Evolutionary conservation across 176 grass and related monocot species (phyloP).

Genomic region (Carex scoparia): DNA sequence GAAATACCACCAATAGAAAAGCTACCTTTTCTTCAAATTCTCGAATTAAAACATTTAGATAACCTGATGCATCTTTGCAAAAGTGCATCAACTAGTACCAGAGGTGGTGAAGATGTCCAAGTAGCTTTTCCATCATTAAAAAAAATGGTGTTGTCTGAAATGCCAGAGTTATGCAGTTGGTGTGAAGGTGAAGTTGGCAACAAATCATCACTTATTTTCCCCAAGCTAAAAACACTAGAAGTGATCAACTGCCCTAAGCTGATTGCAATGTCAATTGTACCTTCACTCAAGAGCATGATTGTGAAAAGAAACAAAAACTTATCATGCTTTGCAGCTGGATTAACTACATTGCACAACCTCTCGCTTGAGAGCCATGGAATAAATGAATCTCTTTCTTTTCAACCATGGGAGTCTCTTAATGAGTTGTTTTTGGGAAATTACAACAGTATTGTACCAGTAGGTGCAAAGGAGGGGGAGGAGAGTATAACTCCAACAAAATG

Average conservation of each 20-base stretch:
- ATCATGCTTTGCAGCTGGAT: neutral
- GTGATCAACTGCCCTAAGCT: neutral
- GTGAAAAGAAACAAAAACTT: neutral
- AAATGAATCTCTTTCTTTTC: neutral
- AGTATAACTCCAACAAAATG: neutral
- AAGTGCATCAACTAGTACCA: too few relatives aligned
- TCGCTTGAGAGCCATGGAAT: neutral
- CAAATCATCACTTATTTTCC: neutral
- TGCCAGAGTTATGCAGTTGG: too few relatives aligned
- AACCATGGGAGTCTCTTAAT: neutral
- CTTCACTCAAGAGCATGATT: neutral
- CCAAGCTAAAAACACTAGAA: neutral
- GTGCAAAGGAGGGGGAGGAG: neutral
- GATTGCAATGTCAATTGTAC: neutral
- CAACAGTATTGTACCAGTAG: neutral
- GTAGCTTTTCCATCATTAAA: too few relatives aligned
- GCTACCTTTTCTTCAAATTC: too few relatives aligned
- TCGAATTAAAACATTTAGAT: too few relatives aligned
- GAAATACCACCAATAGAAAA: too few relatives aligned
- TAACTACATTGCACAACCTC: neutral
- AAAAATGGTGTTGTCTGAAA: too few relatives aligned
- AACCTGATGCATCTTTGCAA: too few relatives aligned
- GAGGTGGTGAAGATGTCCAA: too few relatives aligned
- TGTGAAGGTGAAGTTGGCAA: too few relatives aligned
- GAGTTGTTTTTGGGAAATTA: neutral